A percentile compares a stretch with the other conserved stretches of the same genome.
phyloP scores from a whole-genome alignment of 2,329 filamentous ascomycete species.

The Pyrenochaeta sp. region DNA sequence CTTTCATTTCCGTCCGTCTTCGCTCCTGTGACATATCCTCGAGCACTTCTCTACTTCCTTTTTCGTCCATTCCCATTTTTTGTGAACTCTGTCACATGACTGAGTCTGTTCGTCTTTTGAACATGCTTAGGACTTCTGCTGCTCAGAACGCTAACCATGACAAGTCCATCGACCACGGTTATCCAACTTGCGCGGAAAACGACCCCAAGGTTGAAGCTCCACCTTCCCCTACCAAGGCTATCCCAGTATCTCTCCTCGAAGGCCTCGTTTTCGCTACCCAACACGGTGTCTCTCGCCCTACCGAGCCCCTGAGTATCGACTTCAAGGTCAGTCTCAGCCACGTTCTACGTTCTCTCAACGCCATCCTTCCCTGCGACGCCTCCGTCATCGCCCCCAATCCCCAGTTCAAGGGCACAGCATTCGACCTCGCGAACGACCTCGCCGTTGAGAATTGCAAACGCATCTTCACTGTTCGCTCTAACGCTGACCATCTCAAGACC shows the following conservation, averaged over 20 bases:
- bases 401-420: constrained; percentile 8
- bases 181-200: neutral
- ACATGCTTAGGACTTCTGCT: constrained; percentile 34
- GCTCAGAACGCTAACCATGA: constrained; percentile 28
- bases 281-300: constrained; percentile 17
- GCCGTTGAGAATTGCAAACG: constrained; percentile 30
- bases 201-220: constrained; percentile 6
- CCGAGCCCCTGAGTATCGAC: constrained; percentile 19
- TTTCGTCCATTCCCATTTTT: neutral
- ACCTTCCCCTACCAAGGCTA: constrained; percentile 5
- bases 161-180: constrained; percentile 19
- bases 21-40: neutral
- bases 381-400: neutral
- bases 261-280: constrained; percentile 23
- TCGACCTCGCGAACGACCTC: constrained; percentile 28
- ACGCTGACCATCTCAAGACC: constrained; percentile 5
- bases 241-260: constrained; percentile 24
- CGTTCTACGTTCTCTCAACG: constrained; percentile 25
- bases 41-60: neutral
- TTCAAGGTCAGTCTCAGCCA: constrained; percentile 23
- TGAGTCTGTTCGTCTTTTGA: constrained; percentile 30
- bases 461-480: constrained; percentile 21
- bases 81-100: constrained; percentile 24
- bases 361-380: constrained; percentile 10
- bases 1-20: neutral